Percentiles rank a stretch among this genome's conserved stretches.
phyloP scores from a whole-genome alignment of 345 rosid species.

The Salix suchowensis region DNA sequence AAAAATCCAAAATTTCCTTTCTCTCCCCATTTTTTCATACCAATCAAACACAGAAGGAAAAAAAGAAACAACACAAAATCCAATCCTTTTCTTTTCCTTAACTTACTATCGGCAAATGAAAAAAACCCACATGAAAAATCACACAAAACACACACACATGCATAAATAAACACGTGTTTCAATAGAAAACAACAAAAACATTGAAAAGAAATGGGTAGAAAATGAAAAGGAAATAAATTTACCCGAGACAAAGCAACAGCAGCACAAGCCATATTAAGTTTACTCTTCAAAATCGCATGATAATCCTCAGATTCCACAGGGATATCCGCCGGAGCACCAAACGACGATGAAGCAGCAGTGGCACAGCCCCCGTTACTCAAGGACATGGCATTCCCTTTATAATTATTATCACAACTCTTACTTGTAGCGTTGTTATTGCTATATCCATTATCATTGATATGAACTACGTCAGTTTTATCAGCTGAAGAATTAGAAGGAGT shows the following conservation, averaged over 20 bases:
- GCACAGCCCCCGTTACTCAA: background rate
- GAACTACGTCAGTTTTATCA: constrained; percentile 7
- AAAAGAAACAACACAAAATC: background rate
- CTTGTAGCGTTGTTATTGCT: background rate
- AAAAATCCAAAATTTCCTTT: background rate
- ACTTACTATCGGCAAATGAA: background rate
- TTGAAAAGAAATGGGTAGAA: background rate
- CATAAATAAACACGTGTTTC: background rate
- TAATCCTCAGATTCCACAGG: constrained; percentile 26
- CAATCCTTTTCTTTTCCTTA: background rate
- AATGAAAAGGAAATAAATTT: background rate
- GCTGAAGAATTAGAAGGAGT: constrained; percentile 6
- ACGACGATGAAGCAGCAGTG: background rate
- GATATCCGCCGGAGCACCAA: constrained; percentile 1
- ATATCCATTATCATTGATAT: background rate
- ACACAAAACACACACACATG: background rate
- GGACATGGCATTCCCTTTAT: background rate
- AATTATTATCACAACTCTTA: background rate
- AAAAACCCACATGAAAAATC: background rate
- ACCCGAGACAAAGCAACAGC: constrained; percentile 29
- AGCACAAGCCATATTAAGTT: constrained; percentile 30
- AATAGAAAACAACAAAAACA: background rate
- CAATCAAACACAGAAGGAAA: background rate
- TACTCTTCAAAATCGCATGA: constrained; percentile 22
- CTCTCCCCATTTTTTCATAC: background rate